phyloP scores from a whole-genome alignment of 441 rosid genomes.

The Mallotus repandus region DNA sequence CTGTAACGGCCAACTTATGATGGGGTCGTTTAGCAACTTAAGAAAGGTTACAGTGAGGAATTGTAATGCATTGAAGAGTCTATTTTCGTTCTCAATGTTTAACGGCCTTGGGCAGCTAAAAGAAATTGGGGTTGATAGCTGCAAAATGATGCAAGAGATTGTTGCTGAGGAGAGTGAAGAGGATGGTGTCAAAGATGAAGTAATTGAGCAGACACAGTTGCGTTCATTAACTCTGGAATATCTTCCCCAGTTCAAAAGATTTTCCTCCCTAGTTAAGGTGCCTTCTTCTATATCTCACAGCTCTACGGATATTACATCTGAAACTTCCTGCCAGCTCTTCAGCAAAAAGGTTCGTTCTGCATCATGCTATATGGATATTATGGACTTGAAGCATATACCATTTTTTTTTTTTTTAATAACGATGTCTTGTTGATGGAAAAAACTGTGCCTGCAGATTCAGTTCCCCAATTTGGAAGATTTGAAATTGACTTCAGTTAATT shows the following conservation, averaged over 20 bases:
- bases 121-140: neutral
- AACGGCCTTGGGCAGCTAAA: slow-evolving; percentile 11
- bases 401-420: too few relatives aligned
- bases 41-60: neutral
- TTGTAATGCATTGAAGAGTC: slow-evolving; percentile 18
- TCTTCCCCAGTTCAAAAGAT: neutral
- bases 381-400: too few relatives aligned
- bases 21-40: slow-evolving; percentile 7
- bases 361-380: too few relatives aligned
- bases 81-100: slow-evolving; percentile 20
- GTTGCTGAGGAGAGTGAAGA: neutral
- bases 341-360: too few relatives aligned
- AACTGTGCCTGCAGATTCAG: too few relatives aligned
- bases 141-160: slow-evolving; percentile 21
- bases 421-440: too few relatives aligned
- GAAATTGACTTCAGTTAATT: too few relatives aligned
- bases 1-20: neutral
- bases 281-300: too few relatives aligned
- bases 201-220: neutral
- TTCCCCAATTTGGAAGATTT: too few relatives aligned
- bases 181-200: neutral
- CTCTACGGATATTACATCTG: too few relatives aligned
- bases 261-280: neutral
- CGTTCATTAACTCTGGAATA: neutral
- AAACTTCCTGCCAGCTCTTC: too few relatives aligned